Evolutionary conservation across 306 rosid species (phyloP).

Genomic region (Vicia faba): DNA sequence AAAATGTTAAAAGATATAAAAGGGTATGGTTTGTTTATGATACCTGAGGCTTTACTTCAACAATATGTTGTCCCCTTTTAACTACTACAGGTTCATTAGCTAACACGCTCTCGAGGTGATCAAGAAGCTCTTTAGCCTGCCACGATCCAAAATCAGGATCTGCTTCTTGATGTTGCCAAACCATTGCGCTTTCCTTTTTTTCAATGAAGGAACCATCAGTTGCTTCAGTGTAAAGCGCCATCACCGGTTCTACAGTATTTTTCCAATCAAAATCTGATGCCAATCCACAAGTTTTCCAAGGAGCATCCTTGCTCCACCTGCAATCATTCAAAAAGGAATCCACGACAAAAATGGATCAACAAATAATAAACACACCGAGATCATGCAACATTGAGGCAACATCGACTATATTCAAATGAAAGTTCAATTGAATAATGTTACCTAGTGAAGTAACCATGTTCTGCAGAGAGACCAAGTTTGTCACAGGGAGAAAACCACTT

Average conservation of each 20-base stretch:
- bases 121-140: slow-evolving; percentile 81
- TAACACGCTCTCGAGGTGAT: slow-evolving; percentile 72
- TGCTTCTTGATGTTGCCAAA: slow-evolving; percentile 75
- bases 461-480: slow-evolving; percentile 71
- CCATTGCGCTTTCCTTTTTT: slow-evolving; percentile 70
- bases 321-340: neutral
- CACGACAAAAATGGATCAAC: neutral
- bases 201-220: slow-evolving; percentile 84
- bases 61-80: slow-evolving; percentile 69
- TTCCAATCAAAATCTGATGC: slow-evolving; percentile 62
- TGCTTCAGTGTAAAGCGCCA: slow-evolving; percentile 78
- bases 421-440: slow-evolving; percentile 33
- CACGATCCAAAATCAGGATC: slow-evolving; percentile 65
- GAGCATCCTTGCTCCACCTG: slow-evolving; percentile 59
- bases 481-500: slow-evolving; percentile 67
- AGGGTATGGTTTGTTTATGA: neutral
- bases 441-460: slow-evolving; percentile 82
- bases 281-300: slow-evolving; percentile 59
- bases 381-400: neutral
- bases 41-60: slow-evolving; percentile 86
- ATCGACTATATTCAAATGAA: neutral
- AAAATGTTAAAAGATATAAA: neutral
- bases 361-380: neutral
- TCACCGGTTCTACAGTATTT: slow-evolving; percentile 58
- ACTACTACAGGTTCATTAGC: slow-evolving; percentile 77